These are phyloP conservation scores for Sclerotinia spermophila DNA, from an alignment of 2,329 filamentous ascomycete genomes.

Conservation along the genomic window DNA sequence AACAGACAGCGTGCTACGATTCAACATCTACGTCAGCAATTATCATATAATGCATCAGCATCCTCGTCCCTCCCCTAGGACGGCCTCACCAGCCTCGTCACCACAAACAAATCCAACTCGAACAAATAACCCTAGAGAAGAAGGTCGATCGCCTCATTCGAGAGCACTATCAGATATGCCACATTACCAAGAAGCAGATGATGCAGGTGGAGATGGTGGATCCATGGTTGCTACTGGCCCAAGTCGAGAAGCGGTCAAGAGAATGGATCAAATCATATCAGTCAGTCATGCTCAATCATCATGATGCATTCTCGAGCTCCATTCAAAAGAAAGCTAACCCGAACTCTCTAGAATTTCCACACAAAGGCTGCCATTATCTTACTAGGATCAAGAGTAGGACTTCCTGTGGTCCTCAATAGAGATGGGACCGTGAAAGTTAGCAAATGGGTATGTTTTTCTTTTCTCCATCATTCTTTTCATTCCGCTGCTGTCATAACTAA, in stretches of 20 bases:
- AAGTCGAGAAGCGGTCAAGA: slow-evolving; percentile 66
- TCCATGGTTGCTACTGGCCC: slow-evolving; percentile 47
- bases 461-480: background rate
- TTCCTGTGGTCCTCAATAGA: slow-evolving; percentile 52
- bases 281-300: slow-evolving; percentile 44
- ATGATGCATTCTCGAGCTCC: background rate
- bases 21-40: slow-evolving; percentile 23
- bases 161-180: slow-evolving; percentile 46
- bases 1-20: slow-evolving; percentile 27
- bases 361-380: slow-evolving; percentile 83
- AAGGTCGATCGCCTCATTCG: slow-evolving; percentile 43
- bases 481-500: background rate
- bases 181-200: slow-evolving; percentile 48
- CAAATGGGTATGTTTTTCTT: slow-evolving; percentile 69
- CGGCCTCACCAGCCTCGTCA: slow-evolving; percentile 69
- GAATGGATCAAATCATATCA: slow-evolving; percentile 91
- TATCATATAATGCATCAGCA: slow-evolving; percentile 77
- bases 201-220: slow-evolving; percentile 42
- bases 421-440: slow-evolving; percentile 65
- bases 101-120: slow-evolving; percentile 69
- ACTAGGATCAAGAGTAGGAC: slow-evolving; percentile 72
- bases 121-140: slow-evolving; percentile 73
- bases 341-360: slow-evolving; percentile 73
- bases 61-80: slow-evolving; percentile 69
- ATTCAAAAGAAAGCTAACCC: slow-evolving; percentile 17